phyloP scores from a whole-genome alignment of 306 rosid species.

The Vigna mungo region DNA sequence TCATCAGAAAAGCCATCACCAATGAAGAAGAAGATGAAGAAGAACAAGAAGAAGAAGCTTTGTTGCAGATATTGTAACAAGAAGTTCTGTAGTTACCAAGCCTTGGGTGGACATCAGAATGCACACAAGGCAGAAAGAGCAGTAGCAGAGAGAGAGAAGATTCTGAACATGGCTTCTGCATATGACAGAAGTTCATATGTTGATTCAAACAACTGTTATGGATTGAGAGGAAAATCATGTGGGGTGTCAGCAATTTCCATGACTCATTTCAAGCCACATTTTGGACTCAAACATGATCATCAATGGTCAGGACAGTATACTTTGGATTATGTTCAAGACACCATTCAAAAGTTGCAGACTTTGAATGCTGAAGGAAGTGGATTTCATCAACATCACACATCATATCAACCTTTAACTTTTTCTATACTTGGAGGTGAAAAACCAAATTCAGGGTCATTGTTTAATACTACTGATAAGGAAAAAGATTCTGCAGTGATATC shows the following conservation, averaged over 20 bases:
- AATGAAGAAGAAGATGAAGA: not conserved
- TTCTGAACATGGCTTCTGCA: constrained; percentile 12
- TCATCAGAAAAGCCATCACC: not conserved
- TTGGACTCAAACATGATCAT: not conserved
- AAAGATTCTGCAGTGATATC: not conserved
- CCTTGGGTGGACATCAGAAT: constrained; percentile 33
- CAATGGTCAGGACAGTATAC: not conserved
- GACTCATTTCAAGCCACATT: not conserved
- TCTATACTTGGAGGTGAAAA: not conserved
- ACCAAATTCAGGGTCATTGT: not conserved
- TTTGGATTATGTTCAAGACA: not conserved
- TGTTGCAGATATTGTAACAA: not conserved
- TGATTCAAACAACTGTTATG: not conserved
- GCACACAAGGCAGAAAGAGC: constrained; percentile 24
- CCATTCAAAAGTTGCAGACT: not conserved
- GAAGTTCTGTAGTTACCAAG: constrained; percentile 9
- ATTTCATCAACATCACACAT: not conserved
- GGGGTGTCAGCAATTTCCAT: not conserved
- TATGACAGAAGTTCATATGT: not conserved
- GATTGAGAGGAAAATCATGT: not conserved
- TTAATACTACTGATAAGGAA: not conserved
- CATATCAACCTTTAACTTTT: not conserved
- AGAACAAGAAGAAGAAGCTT: not conserved
- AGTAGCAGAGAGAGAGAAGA: not conserved
- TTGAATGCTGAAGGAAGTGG: not conserved